These are phyloP conservation scores for Allium cepa DNA, from an alignment of 106 monocot species.

Conservation along the genomic window DNA sequence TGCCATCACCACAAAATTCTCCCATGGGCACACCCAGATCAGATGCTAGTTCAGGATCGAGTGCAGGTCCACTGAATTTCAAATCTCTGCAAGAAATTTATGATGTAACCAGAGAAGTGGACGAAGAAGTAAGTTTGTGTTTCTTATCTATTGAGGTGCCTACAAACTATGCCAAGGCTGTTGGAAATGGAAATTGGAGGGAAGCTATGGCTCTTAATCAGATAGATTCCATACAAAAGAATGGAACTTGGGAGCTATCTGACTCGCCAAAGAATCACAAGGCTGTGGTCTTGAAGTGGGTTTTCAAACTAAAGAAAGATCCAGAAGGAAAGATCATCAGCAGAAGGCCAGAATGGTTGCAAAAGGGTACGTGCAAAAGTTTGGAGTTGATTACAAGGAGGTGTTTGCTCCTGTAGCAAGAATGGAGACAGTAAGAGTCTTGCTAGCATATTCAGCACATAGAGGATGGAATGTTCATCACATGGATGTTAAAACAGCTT, in stretches of 20 bases:
- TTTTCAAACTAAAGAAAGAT: constrained; percentile 2
- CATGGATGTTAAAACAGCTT: neutral
- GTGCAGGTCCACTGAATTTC: no score
- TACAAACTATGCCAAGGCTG: neutral
- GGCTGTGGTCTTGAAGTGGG: neutral
- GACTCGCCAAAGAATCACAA: neutral
- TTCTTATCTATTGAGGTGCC: neutral
- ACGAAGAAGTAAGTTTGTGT: neutral
- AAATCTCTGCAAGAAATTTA: neutral
- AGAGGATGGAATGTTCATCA: neutral
- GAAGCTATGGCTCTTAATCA: constrained; percentile 7
- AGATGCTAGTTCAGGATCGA: no score
- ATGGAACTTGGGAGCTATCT: constrained; percentile 2
- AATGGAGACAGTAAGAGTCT: neutral
- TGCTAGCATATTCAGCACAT: neutral
- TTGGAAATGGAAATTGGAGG: constrained; percentile 1
- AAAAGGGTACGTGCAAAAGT: neutral
- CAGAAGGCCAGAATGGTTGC: no score
- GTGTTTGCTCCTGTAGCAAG: neutral
- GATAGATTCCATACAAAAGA: neutral
- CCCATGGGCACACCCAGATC: no score
- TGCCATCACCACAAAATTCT: no score
- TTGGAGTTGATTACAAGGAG: neutral
- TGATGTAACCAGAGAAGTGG: neutral
- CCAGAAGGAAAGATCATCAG: neutral